These are phyloP conservation scores for Mucor sp. DNA, from an alignment of 371 early-diverging fungal genomes.

Conservation along the genomic window DNA sequence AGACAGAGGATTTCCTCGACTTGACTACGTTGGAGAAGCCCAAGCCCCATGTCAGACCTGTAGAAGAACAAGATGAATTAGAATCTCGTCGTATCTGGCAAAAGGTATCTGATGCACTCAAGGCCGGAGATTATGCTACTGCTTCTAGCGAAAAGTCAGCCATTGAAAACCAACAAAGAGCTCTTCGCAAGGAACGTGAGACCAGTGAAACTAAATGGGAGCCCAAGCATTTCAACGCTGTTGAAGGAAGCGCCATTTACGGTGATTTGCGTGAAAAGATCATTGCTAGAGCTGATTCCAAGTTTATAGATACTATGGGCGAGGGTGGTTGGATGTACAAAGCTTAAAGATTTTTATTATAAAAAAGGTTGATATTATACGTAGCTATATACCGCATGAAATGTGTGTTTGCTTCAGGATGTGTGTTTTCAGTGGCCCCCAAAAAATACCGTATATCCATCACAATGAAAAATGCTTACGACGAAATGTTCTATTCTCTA, in stretches of 20 bases:
- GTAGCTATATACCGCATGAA: too few species aligned
- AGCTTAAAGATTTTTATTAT: conserved; percentile 6
- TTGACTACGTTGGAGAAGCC: conserved; percentile 49
- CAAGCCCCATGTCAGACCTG: conserved; percentile 48
- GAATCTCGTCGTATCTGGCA: conserved; percentile 81
- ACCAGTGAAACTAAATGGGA: conserved; percentile 61
- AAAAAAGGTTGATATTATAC: background rate
- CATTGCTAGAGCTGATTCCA: conserved; percentile 40
- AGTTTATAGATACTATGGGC: conserved; percentile 55
- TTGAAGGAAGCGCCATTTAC: conserved; percentile 48
- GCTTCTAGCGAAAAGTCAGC: conserved; percentile 72
- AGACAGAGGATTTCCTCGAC: conserved; percentile 61
- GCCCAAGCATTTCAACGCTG: conserved; percentile 53
- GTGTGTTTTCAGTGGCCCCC: background rate
- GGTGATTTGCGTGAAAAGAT: conserved; percentile 47
- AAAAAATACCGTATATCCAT: background rate
- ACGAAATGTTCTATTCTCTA: conserved; percentile 2
- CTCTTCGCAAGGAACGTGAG: conserved; percentile 66
- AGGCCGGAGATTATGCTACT: conserved; percentile 62
- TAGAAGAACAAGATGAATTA: conserved; percentile 60
- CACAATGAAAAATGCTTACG: background rate
- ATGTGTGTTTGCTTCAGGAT: too few species aligned
- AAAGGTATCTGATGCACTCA: conserved; percentile 70
- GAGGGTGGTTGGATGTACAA: conserved; percentile 45
- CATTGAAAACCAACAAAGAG: conserved; percentile 77